Evolutionary conservation across 345 rosid species (phyloP).

Genomic region (Brassica cretica): DNA sequence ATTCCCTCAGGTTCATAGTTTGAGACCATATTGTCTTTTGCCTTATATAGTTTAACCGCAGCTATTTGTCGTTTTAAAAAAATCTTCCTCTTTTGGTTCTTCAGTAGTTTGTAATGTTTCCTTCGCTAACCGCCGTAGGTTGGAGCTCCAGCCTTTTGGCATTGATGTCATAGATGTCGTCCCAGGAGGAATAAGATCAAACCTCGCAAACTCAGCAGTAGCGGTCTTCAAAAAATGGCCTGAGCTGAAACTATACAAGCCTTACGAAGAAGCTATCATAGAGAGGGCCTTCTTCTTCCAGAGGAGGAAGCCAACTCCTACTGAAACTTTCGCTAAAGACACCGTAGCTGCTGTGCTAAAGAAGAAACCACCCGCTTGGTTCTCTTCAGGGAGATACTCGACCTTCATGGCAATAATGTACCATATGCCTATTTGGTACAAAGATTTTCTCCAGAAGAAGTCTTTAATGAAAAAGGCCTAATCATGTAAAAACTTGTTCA

Average conservation of each 20-base stretch:
- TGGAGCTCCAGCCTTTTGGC: conserved; percentile 78
- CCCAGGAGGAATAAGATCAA: conserved; percentile 78
- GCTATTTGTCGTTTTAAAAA: neutral
- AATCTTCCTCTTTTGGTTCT: neutral
- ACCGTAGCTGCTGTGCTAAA: conserved; percentile 61
- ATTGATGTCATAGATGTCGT: conserved; percentile 72
- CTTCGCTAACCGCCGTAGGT: conserved; percentile 41
- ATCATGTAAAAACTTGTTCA: neutral
- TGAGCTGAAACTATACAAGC: conserved; percentile 73
- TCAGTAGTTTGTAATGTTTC: conserved; percentile 6
- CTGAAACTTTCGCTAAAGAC: conserved; percentile 67
- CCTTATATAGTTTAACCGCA: neutral
- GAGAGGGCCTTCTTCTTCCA: conserved; percentile 61
- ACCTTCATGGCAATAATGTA: conserved; percentile 53
- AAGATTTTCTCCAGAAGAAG: conserved; percentile 55
- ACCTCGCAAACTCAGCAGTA: conserved; percentile 64
- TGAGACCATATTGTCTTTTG: neutral
- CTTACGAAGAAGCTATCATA: conserved; percentile 57
- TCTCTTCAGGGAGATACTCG: conserved; percentile 61
- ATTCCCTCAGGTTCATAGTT: neutral
- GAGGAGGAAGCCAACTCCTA: conserved; percentile 54
- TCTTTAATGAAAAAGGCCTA: conserved; percentile 47
- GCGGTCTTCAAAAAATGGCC: conserved; percentile 62
- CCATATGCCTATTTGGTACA: conserved; percentile 63
- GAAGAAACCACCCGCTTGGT: conserved; percentile 80